phyloP scores from a whole-genome alignment of 805 yeast species.

The Ogataea pignaliae region DNA sequence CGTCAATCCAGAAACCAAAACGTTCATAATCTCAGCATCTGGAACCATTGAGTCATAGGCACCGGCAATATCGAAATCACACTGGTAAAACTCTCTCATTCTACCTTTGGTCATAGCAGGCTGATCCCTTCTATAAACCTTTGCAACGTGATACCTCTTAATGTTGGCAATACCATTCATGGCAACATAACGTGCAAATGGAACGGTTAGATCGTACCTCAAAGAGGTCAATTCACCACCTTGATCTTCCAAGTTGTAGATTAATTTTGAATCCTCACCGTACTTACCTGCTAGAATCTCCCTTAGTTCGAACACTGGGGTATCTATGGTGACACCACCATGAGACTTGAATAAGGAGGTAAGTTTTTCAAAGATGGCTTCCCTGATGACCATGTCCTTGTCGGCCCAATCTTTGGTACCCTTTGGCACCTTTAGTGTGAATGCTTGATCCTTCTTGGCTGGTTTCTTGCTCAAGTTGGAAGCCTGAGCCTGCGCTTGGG shows the following conservation, averaged over 20 bases:
- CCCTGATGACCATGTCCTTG: slow-evolving; percentile 93
- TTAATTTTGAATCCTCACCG: slow-evolving; percentile 97
- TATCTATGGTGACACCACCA: slow-evolving; percentile 97
- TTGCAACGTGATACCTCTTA: slow-evolving; percentile 95
- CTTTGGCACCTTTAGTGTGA: slow-evolving; percentile 88
- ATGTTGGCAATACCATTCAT: slow-evolving; percentile 87
- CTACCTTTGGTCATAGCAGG: slow-evolving; percentile 99
- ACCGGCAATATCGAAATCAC: slow-evolving; percentile 98
- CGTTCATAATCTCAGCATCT: slow-evolving; percentile 82
- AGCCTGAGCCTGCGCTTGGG: background rate
- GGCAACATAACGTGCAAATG: slow-evolving; percentile 96
- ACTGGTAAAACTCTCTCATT: slow-evolving; percentile 99
- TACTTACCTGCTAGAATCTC: slow-evolving; percentile 96
- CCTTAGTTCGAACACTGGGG: slow-evolving; percentile 95
- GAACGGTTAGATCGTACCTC: slow-evolving; percentile 96
- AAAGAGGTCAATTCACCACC: slow-evolving; percentile 97
- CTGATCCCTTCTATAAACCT: slow-evolving; percentile 98
- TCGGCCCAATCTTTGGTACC: slow-evolving; percentile 99
- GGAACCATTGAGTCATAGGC: slow-evolving; percentile 91
- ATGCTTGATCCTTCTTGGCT: slow-evolving; percentile 50
- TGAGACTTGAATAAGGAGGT: slow-evolving; percentile 82
- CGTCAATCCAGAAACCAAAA: slow-evolving; percentile 80
- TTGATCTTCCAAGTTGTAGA: slow-evolving; percentile 95
- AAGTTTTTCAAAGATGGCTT: slow-evolving; percentile 73
- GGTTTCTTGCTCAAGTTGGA: slow-evolving; percentile 29